Conservation (phyloP, 2,329 filamentous ascomycete genomes). For the Arthrinium phaeospermum region DNA sequence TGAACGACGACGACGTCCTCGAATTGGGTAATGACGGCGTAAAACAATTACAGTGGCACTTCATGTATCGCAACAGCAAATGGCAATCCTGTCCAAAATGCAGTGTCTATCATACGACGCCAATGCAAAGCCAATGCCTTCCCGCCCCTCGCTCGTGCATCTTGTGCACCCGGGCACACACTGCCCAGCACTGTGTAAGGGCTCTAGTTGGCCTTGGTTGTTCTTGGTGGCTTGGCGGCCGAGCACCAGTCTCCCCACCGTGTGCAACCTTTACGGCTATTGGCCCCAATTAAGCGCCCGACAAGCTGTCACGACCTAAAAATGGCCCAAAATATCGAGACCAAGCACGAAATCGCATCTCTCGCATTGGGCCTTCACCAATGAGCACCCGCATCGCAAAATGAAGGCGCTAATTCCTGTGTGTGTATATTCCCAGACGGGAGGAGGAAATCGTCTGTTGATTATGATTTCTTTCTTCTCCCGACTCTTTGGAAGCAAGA, state of each 20-base stretch:
- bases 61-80: not conserved
- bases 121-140: not conserved
- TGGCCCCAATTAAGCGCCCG: slow-evolving; percentile 19
- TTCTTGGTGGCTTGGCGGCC: slow-evolving; percentile 3
- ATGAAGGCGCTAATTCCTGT: not conserved
- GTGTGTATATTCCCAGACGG: slow-evolving; percentile 4
- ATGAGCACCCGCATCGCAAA: not conserved
- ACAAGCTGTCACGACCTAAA: slow-evolving; percentile 13
- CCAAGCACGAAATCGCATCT: not conserved
- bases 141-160: not conserved
- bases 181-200: not conserved
- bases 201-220: not conserved
- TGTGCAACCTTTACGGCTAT: slow-evolving; percentile 14
- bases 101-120: not conserved
- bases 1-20: not conserved
- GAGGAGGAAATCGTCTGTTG: not conserved
- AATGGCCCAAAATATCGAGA: slow-evolving; percentile 8
- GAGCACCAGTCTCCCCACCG: not conserved
- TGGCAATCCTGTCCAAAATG: not conserved
- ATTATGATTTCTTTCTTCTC: not conserved
- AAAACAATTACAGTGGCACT: not conserved
- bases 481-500: slow-evolving; percentile 11
- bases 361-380: slow-evolving; percentile 2
- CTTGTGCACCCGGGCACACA: not conserved
- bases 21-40: not conserved